Evolutionary conservation across 495 filamentous ascomycete genomes (phyloP).

Genomic region (Penicillium atrosanguineum): DNA sequence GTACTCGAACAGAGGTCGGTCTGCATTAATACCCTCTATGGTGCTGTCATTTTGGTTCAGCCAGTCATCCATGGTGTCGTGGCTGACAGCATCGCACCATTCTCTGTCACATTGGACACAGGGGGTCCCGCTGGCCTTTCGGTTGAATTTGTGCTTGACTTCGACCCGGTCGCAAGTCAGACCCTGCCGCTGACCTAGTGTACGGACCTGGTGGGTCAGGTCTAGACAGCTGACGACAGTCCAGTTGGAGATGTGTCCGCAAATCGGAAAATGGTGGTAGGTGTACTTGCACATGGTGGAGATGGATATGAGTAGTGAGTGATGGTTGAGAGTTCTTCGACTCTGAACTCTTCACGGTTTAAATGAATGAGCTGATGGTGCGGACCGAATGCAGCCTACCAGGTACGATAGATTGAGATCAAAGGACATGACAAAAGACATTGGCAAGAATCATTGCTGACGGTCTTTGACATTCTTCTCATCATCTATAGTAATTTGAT

Average conservation of each 20-base stretch:
- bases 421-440: neutral
- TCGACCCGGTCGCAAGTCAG: constrained; percentile 3
- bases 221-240: constrained; percentile 24
- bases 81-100: neutral
- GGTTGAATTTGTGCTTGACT: constrained; percentile 5
- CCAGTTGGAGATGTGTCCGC: constrained; percentile 31
- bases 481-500: neutral
- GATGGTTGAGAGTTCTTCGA: neutral
- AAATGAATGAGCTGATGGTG: neutral
- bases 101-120: constrained; percentile 16
- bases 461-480: neutral
- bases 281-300: constrained; percentile 27
- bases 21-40: constrained; percentile 9
- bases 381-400: no score
- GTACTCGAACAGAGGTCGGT: constrained; percentile 5
- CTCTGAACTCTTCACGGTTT: neutral
- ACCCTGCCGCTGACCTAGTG: neutral
- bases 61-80: neutral
- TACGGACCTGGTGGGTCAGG: constrained; percentile 19
- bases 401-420: neutral
- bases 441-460: neutral
- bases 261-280: constrained; percentile 27
- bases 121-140: neutral
- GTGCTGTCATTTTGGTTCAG: neutral
- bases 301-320: neutral